Evolutionary conservation across 1,284 basidiomycete species (phyloP).

Genomic region (Austroboletus niveus): DNA sequence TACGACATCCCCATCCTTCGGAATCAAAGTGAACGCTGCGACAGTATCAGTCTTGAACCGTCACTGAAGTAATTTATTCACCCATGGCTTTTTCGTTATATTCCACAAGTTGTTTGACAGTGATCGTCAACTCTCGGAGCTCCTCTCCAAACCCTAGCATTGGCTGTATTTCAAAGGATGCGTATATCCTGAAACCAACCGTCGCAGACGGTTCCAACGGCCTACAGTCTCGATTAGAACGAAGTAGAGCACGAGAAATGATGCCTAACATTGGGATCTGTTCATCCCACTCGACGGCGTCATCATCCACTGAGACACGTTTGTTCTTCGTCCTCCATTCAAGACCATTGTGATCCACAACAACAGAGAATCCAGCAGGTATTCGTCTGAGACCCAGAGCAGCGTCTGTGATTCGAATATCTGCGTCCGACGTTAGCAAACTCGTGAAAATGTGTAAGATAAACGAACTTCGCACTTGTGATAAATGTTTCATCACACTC

Average conservation of each 20-base stretch:
- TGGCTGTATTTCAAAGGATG: not conserved
- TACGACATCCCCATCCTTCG: not conserved
- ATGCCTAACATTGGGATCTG: not conserved
- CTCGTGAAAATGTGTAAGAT: too few relatives aligned
- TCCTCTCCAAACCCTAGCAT: not conserved
- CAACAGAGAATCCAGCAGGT: too few relatives aligned
- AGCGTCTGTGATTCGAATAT: too few relatives aligned
- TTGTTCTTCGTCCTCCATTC: not conserved
- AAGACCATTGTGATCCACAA: not conserved
- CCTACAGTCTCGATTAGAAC: not conserved
- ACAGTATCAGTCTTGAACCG: not conserved
- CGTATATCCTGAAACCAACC: not conserved
- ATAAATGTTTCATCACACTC: too few relatives aligned
- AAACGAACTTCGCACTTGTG: too few relatives aligned
- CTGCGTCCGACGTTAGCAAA: too few relatives aligned
- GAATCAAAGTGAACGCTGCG: not conserved
- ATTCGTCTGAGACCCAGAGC: too few relatives aligned
- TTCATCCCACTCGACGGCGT: not conserved
- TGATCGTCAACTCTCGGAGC: not conserved
- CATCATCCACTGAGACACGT: not conserved
- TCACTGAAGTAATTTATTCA: not conserved
- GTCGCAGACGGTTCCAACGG: not conserved
- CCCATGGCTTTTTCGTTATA: not conserved
- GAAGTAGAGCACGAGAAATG: not conserved
- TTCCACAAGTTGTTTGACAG: not conserved